Evolutionary conservation across 2,329 filamentous ascomycete species (phyloP).

Genomic region (Xenosphaeropsis pyriputrescens): DNA sequence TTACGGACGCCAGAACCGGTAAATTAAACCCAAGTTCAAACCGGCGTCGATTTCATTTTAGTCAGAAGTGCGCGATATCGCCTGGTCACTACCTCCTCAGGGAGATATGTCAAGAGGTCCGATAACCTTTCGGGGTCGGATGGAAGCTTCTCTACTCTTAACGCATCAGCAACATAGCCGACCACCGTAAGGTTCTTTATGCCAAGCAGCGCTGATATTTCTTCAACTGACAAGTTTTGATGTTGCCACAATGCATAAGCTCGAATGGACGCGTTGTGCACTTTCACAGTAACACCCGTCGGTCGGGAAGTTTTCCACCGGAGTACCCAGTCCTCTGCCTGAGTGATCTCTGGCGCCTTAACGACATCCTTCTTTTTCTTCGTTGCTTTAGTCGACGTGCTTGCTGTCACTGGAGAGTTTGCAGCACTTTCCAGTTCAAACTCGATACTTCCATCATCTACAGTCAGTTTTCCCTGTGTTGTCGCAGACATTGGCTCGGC

Average conservation of each 20-base stretch:
- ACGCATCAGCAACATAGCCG: slow-evolving; percentile 40
- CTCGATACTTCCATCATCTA: too few relatives aligned
- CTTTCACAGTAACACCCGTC: slow-evolving; percentile 6
- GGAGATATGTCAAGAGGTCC: slow-evolving; percentile 26
- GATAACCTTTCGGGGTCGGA: slow-evolving; percentile 30
- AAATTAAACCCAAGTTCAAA: too few relatives aligned
- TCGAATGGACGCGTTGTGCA: slow-evolving; percentile 21
- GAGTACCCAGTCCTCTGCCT: too few relatives aligned
- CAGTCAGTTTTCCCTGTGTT: background rate
- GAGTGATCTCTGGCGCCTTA: slow-evolving; percentile 6
- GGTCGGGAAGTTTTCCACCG: slow-evolving; percentile 8
- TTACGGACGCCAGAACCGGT: too few relatives aligned
- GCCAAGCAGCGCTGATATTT: slow-evolving; percentile 41
- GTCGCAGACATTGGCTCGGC: slow-evolving; percentile 5
- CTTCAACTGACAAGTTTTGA: slow-evolving; percentile 30
- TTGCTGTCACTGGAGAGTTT: too few relatives aligned
- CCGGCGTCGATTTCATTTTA: too few relatives aligned
- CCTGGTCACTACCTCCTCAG: slow-evolving; percentile 5
- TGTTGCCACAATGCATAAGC: slow-evolving; percentile 51
- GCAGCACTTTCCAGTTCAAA: too few relatives aligned
- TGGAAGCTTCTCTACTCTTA: slow-evolving; percentile 34
- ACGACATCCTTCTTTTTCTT: slow-evolving; percentile 4
- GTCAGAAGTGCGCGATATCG: background rate
- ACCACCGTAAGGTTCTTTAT: slow-evolving; percentile 39
- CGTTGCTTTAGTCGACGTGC: slow-evolving; percentile 1